Percentiles rank a stretch among this genome's conserved stretches.
phyloP scores from a whole-genome alignment of 2,329 filamentous ascomycete species.

The Aspergillus pseudoglaucus region DNA sequence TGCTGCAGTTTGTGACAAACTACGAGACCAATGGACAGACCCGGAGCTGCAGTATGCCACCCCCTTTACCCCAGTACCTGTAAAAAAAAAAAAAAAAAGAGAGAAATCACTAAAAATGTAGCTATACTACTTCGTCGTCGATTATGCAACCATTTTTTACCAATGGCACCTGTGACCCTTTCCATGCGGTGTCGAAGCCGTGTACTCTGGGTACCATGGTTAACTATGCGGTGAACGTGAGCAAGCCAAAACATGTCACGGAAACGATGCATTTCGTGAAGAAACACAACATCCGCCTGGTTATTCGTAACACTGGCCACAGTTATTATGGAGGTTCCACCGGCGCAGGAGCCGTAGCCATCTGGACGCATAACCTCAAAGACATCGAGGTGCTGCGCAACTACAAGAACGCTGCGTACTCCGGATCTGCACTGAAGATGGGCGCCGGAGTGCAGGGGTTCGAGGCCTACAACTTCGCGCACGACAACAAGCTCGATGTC shows the following conservation, averaged over 20 bases:
- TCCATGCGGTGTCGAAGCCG: constrained; percentile 21
- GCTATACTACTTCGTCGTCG: constrained; percentile 52
- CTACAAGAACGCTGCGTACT: constrained; percentile 40
- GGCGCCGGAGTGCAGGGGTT: constrained; percentile 50
- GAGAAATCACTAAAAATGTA: constrained; percentile 14
- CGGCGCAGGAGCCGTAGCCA: constrained; percentile 46
- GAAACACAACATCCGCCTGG: constrained; percentile 45
- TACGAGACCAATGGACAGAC: neutral
- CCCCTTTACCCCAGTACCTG: too few species aligned
- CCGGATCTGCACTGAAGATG: constrained; percentile 47
- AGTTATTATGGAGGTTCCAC: constrained; percentile 50
- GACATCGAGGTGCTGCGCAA: constrained; percentile 19
- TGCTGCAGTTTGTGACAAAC: neutral
- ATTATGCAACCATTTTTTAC: constrained; percentile 34
- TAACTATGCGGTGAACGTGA: constrained; percentile 32
- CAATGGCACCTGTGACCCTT: constrained; percentile 40
- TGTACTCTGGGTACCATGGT: constrained; percentile 25
- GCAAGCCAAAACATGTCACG: constrained; percentile 17
- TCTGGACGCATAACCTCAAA: constrained; percentile 30
- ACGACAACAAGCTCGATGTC: constrained; percentile 42
- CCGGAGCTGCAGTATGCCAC: neutral
- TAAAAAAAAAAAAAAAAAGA: too few species aligned
- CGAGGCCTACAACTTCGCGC: constrained; percentile 44
- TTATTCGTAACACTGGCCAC: constrained; percentile 40
- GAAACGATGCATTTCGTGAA: constrained; percentile 35